Base-by-base conservation (phyloP, 306 rosid genomes). In the Urtica urens region DNA sequence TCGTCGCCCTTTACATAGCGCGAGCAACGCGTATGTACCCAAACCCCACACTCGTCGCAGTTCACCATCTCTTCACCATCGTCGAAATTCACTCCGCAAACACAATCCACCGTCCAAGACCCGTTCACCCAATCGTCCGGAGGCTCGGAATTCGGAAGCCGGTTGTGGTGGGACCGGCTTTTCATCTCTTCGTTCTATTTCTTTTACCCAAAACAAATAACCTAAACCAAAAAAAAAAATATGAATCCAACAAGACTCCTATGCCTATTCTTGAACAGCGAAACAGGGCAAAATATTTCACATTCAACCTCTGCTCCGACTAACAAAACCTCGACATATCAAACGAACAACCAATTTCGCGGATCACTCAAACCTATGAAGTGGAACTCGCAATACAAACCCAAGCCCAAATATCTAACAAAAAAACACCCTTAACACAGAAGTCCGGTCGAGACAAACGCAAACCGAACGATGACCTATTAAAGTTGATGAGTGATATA, bases 21-120 rank as follows among this genome's bases (percentile, higher is more conserved):
- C 6, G 99, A 90, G 71, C 99, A 90, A 46, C 95, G 65, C 15
- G 99, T 90, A 64, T 90, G 99, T 57, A 90, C 99, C 99, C 99
- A 90, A 5, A 90, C 99, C 38, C 84, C 95, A 37, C 99, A 90
- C 75, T 90, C 99, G 16, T 90, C 99, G 51, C 99, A 90, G 53
- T 90, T 90, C 4, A 90, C 99, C 99, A 90, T 90, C 78, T 90
- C 99, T 37, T 90, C 99, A 23, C 99, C 99, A 59, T 90, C 99
- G 62, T 90, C 99, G 52, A 81, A 90, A 63, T 64, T 85, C 27
- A 90, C 99, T 37, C 99, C 99, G 58, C 99, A 90, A 19, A 85
- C 65, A 53, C 99, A 90, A 61, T 90, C 99, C 60, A 90, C 99
- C 3, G 95, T 85, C 99, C 99, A 90, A 2, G 94, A 77, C 4